Evolutionary conservation across 306 rosid species (phyloP), one percentile per base, ranked within the genome.

Genomic region (Medicago lupulina): DNA sequence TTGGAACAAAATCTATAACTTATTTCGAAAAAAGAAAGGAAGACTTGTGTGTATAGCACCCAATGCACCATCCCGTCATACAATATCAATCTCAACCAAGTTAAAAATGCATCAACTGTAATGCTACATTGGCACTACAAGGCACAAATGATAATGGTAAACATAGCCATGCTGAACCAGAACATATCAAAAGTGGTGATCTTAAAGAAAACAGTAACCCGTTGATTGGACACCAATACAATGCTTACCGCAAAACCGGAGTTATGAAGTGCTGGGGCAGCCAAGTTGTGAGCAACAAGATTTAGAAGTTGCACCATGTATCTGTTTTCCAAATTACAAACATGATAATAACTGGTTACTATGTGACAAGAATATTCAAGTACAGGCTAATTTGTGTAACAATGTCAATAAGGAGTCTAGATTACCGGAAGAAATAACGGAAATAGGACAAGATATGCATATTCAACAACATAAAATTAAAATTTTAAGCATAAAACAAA

Each of bases 191-290:
- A 68, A 73, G 40, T 9, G 36, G 61, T 44, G 21, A 44, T 67
- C 50, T 71, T 71, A 41, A 76, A 55, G 73, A 18, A 76, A 77
- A 47, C 51, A 73, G 39, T 14, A 73, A 81, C 70, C 71, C 44
- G 64, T 47, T 67, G 53, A 59, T 54, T 73, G 43, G 77, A 76
- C 64, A 67, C 28, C 40, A 60, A 71, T 6, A 13, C 43, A 51
- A 60, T 57, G 84, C 98, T 84, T 92, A 95, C 99, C 70, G 98
- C 98, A 82, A 95, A 95, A 80, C 99, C 99, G 15, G 99, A 84
- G 85, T 90, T 90, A 86, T 92, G 99, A 90, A 95, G 97, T 57
- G 93, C 91, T 71, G 99, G 98, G 84, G 92, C 92, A 87, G 91
- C 97, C 88, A 95, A 85, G 89, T 81, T 84, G 82, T 85, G 97